Percentiles rank a stretch among this genome's conserved stretches.
These are phyloP conservation scores for Aureobasidium sp. DNA, from an alignment of 2,329 filamentous ascomycete species.

Conservation along the genomic window DNA sequence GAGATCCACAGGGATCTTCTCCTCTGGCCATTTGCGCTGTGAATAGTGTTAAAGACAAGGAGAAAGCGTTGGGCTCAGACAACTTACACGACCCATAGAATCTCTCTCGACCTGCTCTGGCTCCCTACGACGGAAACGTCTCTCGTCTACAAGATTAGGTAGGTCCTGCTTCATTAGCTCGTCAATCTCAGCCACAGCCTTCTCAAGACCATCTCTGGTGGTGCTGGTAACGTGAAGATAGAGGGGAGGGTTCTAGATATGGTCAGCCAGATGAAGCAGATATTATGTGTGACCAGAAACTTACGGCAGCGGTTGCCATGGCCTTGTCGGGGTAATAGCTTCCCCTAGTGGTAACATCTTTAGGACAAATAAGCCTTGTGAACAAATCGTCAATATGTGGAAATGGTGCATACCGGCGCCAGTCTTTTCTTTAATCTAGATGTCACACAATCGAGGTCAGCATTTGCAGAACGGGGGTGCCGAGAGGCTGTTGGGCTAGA, in stretches of 20 bases:
- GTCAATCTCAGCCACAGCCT: constrained; percentile 79
- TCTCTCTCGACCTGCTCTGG: constrained; percentile 77
- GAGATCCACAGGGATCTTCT: constrained; percentile 83
- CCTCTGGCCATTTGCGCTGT: constrained; percentile 97
- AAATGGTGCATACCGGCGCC: constrained; percentile 87
- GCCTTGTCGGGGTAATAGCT: constrained; percentile 96
- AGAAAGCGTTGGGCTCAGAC: neutral
- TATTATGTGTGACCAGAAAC: constrained; percentile 30
- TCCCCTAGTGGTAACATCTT: constrained; percentile 98
- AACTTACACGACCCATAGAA: constrained; percentile 74
- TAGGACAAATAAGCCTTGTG: constrained; percentile 53
- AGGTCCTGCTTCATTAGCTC: constrained; percentile 95
- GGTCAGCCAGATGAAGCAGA: neutral
- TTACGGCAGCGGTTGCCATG: constrained; percentile 88
- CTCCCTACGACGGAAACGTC: constrained; percentile 79
- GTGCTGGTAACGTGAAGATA: constrained; percentile 95
- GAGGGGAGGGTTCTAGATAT: constrained; percentile 71
- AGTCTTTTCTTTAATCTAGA: constrained; percentile 99
- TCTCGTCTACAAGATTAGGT: constrained; percentile 89
- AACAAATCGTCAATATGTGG: constrained; percentile 38
- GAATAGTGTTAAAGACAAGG: constrained; percentile 19
- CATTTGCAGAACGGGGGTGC: constrained; percentile 71
- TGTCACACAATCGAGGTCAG: constrained; percentile 83
- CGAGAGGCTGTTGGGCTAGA: constrained; percentile 32
- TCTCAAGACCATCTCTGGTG: constrained; percentile 81